Evolutionary conservation across 805 yeast species (phyloP).

Genomic region (Ogataea salicorniae): DNA sequence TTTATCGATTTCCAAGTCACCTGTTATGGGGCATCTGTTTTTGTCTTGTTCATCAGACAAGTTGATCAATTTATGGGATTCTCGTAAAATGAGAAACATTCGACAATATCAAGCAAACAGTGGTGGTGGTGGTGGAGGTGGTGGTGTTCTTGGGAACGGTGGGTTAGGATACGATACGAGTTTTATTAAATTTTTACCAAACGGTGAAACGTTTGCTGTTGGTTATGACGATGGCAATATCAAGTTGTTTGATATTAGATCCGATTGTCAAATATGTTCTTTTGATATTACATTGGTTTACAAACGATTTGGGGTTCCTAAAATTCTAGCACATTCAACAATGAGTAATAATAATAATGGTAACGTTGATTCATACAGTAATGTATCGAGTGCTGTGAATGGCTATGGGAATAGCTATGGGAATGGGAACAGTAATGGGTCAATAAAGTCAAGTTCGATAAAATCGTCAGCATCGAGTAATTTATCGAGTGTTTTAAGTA

Average conservation of each 20-base stretch:
- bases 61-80: conserved; percentile 61
- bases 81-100: conserved; percentile 36
- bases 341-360: conserved; percentile 6
- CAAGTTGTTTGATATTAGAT: conserved; percentile 67
- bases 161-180: conserved; percentile 59
- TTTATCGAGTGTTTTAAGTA: conserved; percentile 63
- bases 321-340: conserved; percentile 6
- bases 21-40: conserved; percentile 32
- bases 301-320: conserved; percentile 11
- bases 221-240: conserved; percentile 79
- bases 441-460: conserved; percentile 4
- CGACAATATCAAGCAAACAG: conserved; percentile 36
- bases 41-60: conserved; percentile 69
- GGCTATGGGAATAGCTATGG: not conserved
- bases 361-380: not conserved
- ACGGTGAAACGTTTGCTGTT: conserved; percentile 61
- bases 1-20: conserved; percentile 36
- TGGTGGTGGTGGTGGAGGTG: no score
- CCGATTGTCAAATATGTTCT: conserved; percentile 61
- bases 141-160: conserved; percentile 2
- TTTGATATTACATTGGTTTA: conserved; percentile 32
- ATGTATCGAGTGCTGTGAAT: not conserved
- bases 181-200: conserved; percentile 57
- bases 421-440: no score
- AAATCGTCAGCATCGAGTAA: conserved; percentile 37